Conservation (phyloP, 2,329 filamentous ascomycete species). For the Immersiporthe knoxdaviesiana region DNA sequence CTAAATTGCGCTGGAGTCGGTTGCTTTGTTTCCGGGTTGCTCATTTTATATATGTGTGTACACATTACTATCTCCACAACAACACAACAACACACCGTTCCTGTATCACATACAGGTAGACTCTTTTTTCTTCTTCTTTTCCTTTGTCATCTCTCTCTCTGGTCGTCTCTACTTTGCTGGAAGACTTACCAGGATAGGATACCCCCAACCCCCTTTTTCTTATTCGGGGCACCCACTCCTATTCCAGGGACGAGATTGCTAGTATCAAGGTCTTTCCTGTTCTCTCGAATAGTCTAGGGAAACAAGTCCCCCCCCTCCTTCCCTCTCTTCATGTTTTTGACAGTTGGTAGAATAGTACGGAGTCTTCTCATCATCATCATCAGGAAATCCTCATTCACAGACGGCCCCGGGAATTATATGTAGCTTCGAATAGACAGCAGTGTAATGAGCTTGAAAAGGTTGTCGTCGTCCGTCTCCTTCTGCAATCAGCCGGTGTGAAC, state of each 20-base stretch:
- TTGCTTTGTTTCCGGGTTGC: not conserved
- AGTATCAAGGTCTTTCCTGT: not conserved
- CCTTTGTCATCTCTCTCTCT: conserved; percentile 1
- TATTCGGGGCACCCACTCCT: not conserved
- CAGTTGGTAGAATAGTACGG: conserved; percentile 9
- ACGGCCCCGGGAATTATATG: not conserved
- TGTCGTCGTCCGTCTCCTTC: not conserved
- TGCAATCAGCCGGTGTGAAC: too few relatives aligned
- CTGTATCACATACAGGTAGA: conserved; percentile 2
- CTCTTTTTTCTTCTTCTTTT: not conserved
- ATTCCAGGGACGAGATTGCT: not conserved
- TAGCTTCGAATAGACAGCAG: conserved; percentile 9
- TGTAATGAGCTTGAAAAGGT: not conserved
- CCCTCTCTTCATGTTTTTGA: not conserved
- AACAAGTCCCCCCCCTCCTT: too few relatives aligned
- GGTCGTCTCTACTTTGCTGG: conserved; percentile 3
- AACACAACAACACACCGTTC: conserved; percentile 10
- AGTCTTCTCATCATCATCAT: conserved; percentile 10
- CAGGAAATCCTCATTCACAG: not conserved
- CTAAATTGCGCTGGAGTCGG: conserved; percentile 9
- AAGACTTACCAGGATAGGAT: conserved; percentile 12
- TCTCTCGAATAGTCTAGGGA: not conserved
- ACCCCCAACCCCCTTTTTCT: not conserved
- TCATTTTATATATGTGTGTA: not conserved
- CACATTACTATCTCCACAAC: not conserved